Percentiles rank a stretch among this genome's conserved stretches.
Evolutionary conservation across 2,329 filamentous ascomycete species (phyloP).

Genomic region (Pseudogymnoascus verrucosus): DNA sequence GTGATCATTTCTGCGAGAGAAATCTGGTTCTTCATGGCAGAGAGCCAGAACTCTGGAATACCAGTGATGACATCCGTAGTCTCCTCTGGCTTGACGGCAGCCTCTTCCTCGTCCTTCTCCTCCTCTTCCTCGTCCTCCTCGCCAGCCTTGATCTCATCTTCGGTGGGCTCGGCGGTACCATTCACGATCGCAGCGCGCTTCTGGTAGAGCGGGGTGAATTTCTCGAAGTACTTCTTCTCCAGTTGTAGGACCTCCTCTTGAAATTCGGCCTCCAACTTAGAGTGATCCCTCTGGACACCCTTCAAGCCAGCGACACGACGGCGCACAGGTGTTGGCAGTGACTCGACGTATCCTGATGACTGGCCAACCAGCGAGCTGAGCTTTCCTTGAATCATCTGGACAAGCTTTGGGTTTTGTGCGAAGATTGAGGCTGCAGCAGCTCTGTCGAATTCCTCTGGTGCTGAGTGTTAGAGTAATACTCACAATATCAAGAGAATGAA

Average conservation of each 20-base stretch:
- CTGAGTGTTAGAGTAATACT: neutral
- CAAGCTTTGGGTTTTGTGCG: slow-evolving; percentile 87
- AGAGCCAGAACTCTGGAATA: slow-evolving; percentile 99
- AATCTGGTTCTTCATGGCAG: slow-evolving; percentile 99
- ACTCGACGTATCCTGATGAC: slow-evolving; percentile 97
- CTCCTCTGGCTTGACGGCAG: slow-evolving; percentile 43
- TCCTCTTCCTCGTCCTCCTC: slow-evolving; percentile 71
- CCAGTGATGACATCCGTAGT: slow-evolving; percentile 54
- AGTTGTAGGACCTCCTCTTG: slow-evolving; percentile 96
- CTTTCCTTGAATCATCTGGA: slow-evolving; percentile 96
- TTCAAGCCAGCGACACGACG: slow-evolving; percentile 92
- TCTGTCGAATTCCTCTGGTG: slow-evolving; percentile 80
- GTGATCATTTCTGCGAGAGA: slow-evolving; percentile 98
- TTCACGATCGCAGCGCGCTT: slow-evolving; percentile 92
- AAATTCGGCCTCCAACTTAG: slow-evolving; percentile 96
- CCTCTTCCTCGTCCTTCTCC: slow-evolving; percentile 44
- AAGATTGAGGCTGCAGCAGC: slow-evolving; percentile 84
- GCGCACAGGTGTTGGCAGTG: slow-evolving; percentile 78
- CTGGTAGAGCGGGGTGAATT: slow-evolving; percentile 95
- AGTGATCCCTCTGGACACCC: slow-evolving; percentile 97
- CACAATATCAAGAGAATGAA: neutral
- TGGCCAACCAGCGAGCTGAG: slow-evolving; percentile 87
- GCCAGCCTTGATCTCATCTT: slow-evolving; percentile 78
- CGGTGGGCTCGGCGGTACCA: slow-evolving; percentile 74
- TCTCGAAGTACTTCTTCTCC: slow-evolving; percentile 99